Base-by-base conservation (phyloP, 441 rosid genomes). In the Populus hybrid region DNA sequence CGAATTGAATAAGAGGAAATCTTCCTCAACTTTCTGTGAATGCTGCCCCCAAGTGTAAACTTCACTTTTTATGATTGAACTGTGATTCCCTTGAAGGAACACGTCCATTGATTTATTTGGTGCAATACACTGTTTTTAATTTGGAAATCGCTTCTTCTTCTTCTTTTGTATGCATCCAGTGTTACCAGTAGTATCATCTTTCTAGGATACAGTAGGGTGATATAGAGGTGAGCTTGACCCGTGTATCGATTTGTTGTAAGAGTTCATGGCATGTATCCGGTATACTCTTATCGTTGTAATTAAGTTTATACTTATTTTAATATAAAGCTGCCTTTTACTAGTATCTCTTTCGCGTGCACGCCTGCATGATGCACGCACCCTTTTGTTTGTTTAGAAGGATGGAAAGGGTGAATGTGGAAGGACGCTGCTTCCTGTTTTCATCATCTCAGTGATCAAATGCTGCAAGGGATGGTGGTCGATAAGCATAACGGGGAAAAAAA, bases 1-100 rank as follows among this genome's bases (percentile, higher is more conserved):
- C 79, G 74, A 71, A 67, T 50, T 66, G 74, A 84, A 83, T 87
- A 81, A 84, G 86, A 78, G 82, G 84, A 79, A 78, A 78, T 73
- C 80, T 36, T 76, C 80, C 83, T 81, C 80, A 78, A 14, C 30
- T 78, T 35, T 34, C 78, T 73, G 32, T 59, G 71, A 72, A 74
- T 76, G 26, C 32, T 9, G 24, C 26, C 12, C 9, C 0, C 77
- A 64, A 46, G 77, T 81, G 67, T 53, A 64, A 74, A 71, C 69
- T 78, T 66, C 81, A 72, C 40, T 75, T 67, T 26, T 50, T 14
- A 53, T 71, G 4, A 32, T 32, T 12, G 28, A 36, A 76, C 67
- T 38, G 32, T 10, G 69, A 80, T 67, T 77, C 77, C 85, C 74
- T 79, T 0, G 2, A 8, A 32, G 69, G 69, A 75, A 50, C 70